Percentiles rank a stretch among this genome's conserved stretches.
Conservation (phyloP, 108 stramenopile species). For the Fragilariopsis cylindrus region DNA sequence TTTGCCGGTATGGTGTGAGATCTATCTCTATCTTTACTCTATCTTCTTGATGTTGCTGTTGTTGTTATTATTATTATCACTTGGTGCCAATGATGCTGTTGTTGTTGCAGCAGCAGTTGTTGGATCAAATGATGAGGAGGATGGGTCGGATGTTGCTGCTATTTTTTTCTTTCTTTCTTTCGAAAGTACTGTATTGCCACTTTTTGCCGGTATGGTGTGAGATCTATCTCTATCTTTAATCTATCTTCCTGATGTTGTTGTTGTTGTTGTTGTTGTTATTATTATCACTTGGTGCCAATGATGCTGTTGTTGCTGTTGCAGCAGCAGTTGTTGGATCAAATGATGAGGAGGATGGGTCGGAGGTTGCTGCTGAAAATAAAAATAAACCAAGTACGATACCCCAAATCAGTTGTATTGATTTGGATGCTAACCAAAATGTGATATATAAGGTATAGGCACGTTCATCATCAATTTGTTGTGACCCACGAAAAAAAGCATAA, state of each 20-base stretch:
- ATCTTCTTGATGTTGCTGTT: no score
- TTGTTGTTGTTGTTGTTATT: no score
- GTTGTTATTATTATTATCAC: no score
- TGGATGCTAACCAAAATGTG: neutral
- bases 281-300: neutral
- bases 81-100: neutral
- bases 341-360: neutral
- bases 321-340: no score
- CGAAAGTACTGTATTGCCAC: no score
- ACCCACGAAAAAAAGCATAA: neutral
- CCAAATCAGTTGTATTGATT: neutral
- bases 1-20: no score
- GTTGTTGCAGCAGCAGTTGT: neutral
- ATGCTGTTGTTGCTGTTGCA: neutral
- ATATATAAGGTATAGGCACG: neutral
- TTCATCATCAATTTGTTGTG: neutral
- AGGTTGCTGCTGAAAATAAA: conserved; percentile 1
- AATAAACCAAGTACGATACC: neutral
- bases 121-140: no score
- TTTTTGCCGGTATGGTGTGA: no score
- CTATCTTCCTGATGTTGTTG: no score
- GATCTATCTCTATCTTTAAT: no score
- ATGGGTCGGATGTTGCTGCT: neutral
- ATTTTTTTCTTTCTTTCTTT: no score
- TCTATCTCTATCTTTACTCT: no score